Base-by-base conservation (phyloP, 2,329 filamentous ascomycete genomes). In the Fusarium lateritium region DNA sequence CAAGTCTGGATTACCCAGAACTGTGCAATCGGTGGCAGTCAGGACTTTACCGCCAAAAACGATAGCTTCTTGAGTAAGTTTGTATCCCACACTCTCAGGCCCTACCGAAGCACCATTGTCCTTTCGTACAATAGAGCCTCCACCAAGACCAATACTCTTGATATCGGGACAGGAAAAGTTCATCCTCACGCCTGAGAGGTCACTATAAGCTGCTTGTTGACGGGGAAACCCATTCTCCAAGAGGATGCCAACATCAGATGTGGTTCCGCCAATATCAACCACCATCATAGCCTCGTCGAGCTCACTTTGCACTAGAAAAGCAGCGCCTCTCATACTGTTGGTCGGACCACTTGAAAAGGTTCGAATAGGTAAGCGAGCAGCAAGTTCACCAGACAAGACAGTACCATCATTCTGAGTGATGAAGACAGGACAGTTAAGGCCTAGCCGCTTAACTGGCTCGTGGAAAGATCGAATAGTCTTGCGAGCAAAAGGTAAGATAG, bases 221-320 rank as follows among this genome's bases (percentile, higher is more conserved):
- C 88, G 82, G 1, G 89, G 90, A 50, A 91, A 89, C 0, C 89
- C 89, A 49, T 86, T 90, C 0, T 85, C 81, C 8, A 89, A 81
- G 5, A 92, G 76, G 1, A 90, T 76, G 0, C 89, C 88, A 13
- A 90, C 86, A 67, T 91, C 89, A 0, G 88, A 86, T 0, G 89
- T 91, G 0, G 89, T 92, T 4, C 89, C 89, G 1, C 89, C 89
- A 54, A 92, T 86, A 70, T 92, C 89, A 3, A 91, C 85, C 0
- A 91, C 89, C 79, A 91, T 86, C 69, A 83, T 78, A 1, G 80
- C 77, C 56, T 83, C 78, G 4, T 76, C 74, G 21, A 73, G 55
- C n/a, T 78, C 64, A 5, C 74, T 74, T 39, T 82, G 79, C 1
- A 82, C 79, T 13, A 92, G 77, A 56, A 89, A 90, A 0, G 88